Percentiles rank a stretch among this genome's conserved stretches.
Evolutionary conservation across 2,329 filamentous ascomycete species (phyloP).

Genomic region (Pyrenophora seminiperda): DNA sequence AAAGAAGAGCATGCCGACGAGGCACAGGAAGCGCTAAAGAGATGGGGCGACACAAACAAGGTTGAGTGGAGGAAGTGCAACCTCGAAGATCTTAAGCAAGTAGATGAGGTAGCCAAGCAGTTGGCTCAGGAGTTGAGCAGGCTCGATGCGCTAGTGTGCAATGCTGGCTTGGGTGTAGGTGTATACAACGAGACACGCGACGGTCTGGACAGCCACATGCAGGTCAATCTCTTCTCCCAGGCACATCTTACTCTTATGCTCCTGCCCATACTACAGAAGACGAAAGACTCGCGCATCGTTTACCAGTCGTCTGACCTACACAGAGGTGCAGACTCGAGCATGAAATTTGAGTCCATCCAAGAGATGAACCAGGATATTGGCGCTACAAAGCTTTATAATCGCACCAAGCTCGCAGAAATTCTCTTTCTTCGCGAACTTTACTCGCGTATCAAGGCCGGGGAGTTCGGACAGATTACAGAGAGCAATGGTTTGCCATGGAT

Average conservation of each 20-base stretch:
- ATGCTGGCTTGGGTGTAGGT: slow-evolving; percentile 58
- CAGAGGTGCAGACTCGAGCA: slow-evolving; percentile 45
- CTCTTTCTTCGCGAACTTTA: slow-evolving; percentile 53
- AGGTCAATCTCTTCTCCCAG: slow-evolving; percentile 58
- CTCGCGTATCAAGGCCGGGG: slow-evolving; percentile 41
- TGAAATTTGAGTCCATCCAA: slow-evolving; percentile 51
- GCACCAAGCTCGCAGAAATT: slow-evolving; percentile 58
- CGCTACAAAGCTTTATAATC: slow-evolving; percentile 54
- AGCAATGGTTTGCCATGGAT: slow-evolving; percentile 52
- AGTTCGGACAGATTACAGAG: slow-evolving; percentile 39
- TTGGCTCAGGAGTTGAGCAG: slow-evolving; percentile 50
- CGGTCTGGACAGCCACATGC: slow-evolving; percentile 58
- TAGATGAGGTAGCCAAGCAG: slow-evolving; percentile 52
- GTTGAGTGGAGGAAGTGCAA: slow-evolving; percentile 56
- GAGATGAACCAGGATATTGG: slow-evolving; percentile 59
- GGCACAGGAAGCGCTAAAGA: slow-evolving; percentile 49
- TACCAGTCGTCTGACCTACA: slow-evolving; percentile 59
- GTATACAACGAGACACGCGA: slow-evolving; percentile 57
- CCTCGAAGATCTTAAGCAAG: slow-evolving; percentile 54
- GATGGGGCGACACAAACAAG: slow-evolving; percentile 53
- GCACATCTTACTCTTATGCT: slow-evolving; percentile 56
- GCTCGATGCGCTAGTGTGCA: slow-evolving; percentile 56
- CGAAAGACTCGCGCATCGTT: slow-evolving; percentile 54
- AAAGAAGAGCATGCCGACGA: slow-evolving; percentile 57
- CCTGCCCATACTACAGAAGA: slow-evolving; percentile 53